These are phyloP conservation scores for Malassezia obtusa DNA, from an alignment of 1,284 basidiomycete species.

Conservation along the genomic window DNA sequence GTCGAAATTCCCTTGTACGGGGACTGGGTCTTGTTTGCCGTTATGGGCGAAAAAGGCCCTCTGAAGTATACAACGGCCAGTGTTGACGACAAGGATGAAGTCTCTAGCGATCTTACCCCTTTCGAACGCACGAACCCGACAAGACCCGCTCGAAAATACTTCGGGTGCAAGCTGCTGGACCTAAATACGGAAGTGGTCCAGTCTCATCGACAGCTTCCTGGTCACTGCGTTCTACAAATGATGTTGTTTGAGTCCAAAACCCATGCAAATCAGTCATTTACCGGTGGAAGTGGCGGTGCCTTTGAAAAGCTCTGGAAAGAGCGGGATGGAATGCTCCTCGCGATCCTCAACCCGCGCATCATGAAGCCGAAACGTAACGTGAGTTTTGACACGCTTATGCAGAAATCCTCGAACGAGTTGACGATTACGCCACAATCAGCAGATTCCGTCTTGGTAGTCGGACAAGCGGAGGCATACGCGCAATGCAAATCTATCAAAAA, in stretches of 20 bases:
- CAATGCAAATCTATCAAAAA: conserved; percentile 62
- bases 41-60: conserved; percentile 71
- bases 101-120: neutral
- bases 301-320: conserved; percentile 77
- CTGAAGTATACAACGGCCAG: conserved; percentile 54
- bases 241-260: conserved; percentile 79
- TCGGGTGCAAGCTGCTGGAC: conserved; percentile 75
- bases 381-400: neutral
- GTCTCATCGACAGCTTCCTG: conserved; percentile 1
- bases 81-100: neutral
- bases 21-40: conserved; percentile 83
- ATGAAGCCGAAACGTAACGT: conserved; percentile 45
- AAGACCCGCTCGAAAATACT: conserved; percentile 63
- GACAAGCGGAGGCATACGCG: conserved; percentile 72
- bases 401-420: conserved; percentile 58
- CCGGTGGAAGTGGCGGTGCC: conserved; percentile 80
- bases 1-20: conserved; percentile 82
- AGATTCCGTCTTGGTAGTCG: conserved; percentile 70
- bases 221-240: conserved; percentile 72
- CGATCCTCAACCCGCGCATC: conserved; percentile 76
- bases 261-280: conserved; percentile 50
- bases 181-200: conserved; percentile 48
- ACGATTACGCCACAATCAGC: conserved; percentile 75
- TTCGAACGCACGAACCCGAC: neutral
- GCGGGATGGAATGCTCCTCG: conserved; percentile 76